Evolutionary conservation across 768 basidiomycete species (phyloP), one percentile per base, ranked within the genome.

Genomic region (Russula brevipes): DNA sequence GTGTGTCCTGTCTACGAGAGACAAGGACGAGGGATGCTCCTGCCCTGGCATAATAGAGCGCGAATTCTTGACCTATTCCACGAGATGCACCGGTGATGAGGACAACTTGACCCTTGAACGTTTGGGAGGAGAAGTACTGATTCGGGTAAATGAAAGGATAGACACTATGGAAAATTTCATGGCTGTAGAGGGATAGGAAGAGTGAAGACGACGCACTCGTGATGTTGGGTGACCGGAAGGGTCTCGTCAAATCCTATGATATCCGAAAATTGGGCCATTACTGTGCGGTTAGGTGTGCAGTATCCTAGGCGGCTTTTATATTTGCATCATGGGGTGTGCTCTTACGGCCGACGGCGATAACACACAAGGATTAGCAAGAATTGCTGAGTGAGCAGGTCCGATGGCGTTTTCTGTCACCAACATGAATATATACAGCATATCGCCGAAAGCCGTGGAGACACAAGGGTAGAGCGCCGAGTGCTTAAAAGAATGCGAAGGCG

Each of bases 101-200:
- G 36, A 73, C 71, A 17, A 73, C 70, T 61, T 72, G 71, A 16
- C 66, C 71, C 6, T 61, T 57, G 44, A 67, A 68, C 2, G 69
- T 61, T 24, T 63, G 54, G 3, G 58, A 46, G n/a, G 49, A 50
- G 50, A 68, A 65, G 33, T 70, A 54, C 1, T 55, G 53, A 14
- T 65, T 64, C 4, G 72, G 72, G 51, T 70, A 69, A 11, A 74
- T 73, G 17, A 66, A 69, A 0, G 72, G 70, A 58, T 74, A 75
- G 31, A 62, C 61, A 47, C 61, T 62, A 42, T 7, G 49, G 4
- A 24, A 7, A 41, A 38, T 36, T 41, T 19, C n/a, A 51, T 5
- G 14, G 6, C n/a, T 11, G 10, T 41, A 30, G 5, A 38, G 53
- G 24, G 24, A 24, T 24, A 54, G 4, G 6, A 1, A 6, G 36